Percentiles rank a stretch among this genome's conserved stretches.
These are phyloP conservation scores for Balakata baccata DNA, from an alignment of 345 rosid genomes.

Conservation along the genomic window DNA sequence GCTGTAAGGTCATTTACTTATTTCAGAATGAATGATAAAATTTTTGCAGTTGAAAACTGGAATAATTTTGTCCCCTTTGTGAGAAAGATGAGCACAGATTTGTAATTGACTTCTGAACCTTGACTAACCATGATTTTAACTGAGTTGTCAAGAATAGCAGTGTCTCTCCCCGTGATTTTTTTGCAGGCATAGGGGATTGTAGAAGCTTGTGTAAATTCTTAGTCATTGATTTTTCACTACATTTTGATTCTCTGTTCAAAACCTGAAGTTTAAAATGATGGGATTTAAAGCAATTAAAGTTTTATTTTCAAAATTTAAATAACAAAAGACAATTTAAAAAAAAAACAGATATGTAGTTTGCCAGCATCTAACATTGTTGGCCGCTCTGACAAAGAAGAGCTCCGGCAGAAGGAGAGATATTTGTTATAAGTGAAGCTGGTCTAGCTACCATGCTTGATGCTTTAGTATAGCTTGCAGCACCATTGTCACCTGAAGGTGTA, in stretches of 20 bases:
- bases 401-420: conserved; percentile 13
- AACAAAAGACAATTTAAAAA: neutral
- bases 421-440: conserved; percentile 17
- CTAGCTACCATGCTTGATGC: conserved; percentile 26
- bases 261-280: neutral
- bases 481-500: conserved; percentile 15
- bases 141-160: conserved; percentile 26
- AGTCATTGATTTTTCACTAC: conserved; percentile 13
- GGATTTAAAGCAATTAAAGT: neutral
- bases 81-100: conserved; percentile 54
- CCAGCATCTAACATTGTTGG: neutral
- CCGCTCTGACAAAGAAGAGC: conserved; percentile 14
- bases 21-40: conserved; percentile 58
- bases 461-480: conserved; percentile 20
- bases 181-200: conserved; percentile 27
- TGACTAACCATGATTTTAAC: conserved; percentile 22
- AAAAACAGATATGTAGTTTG: neutral
- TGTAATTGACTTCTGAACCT: conserved; percentile 25
- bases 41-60: conserved; percentile 61
- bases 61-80: conserved; percentile 66
- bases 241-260: conserved; percentile 5
- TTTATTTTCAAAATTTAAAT: conserved; percentile 1
- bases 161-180: conserved; percentile 38
- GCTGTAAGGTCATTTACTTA: conserved; percentile 62
- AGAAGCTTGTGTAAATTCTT: conserved; percentile 23